These are phyloP conservation scores for Candida sanyaensis DNA, from an alignment of 1,139 yeast genomes.

Conservation along the genomic window DNA sequence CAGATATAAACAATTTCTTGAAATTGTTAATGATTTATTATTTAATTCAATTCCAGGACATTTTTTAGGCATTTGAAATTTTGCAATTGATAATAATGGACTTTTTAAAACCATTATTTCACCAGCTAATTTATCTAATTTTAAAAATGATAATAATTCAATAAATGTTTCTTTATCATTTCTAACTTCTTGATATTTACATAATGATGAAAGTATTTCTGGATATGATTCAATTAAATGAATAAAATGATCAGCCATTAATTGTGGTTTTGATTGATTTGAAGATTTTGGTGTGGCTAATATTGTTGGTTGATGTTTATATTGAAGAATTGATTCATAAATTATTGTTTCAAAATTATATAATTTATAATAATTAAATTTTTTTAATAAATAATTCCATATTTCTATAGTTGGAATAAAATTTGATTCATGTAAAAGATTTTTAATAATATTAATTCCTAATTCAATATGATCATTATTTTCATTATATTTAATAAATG, in stretches of 20 bases:
- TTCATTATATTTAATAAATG: slow-evolving; percentile 19
- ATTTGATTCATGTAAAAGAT: slow-evolving; percentile 19
- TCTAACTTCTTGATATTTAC: slow-evolving; percentile 27
- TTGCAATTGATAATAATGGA: slow-evolving; percentile 30
- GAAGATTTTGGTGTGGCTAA: slow-evolving; percentile 16
- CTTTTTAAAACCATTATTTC: slow-evolving; percentile 16
- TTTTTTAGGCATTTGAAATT: slow-evolving; percentile 18
- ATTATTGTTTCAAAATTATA: slow-evolving; percentile 30
- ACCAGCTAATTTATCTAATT: slow-evolving; percentile 28
- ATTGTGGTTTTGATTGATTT: slow-evolving; percentile 8
- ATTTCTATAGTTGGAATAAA: slow-evolving; percentile 26
- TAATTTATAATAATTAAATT: slow-evolving; percentile 24
- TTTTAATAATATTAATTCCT: slow-evolving; percentile 19
- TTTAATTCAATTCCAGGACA: slow-evolving; percentile 14
- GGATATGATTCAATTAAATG: slow-evolving; percentile 29
- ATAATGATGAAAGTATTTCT: slow-evolving; percentile 25
- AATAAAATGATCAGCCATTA: slow-evolving; percentile 23
- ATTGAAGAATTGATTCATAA: slow-evolving; percentile 25
- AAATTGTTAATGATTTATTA: slow-evolving; percentile 10
- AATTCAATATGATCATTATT: slow-evolving; percentile 23
- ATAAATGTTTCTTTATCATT: slow-evolving; percentile 22
- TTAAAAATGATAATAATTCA: slow-evolving; percentile 28
- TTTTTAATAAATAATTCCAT: slow-evolving; percentile 27
- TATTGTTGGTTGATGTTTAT: slow-evolving; percentile 22
- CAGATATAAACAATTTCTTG: slow-evolving; percentile 19